These are phyloP conservation scores for Vigna mungo DNA, from an alignment of 306 rosid genomes.

Conservation along the genomic window DNA sequence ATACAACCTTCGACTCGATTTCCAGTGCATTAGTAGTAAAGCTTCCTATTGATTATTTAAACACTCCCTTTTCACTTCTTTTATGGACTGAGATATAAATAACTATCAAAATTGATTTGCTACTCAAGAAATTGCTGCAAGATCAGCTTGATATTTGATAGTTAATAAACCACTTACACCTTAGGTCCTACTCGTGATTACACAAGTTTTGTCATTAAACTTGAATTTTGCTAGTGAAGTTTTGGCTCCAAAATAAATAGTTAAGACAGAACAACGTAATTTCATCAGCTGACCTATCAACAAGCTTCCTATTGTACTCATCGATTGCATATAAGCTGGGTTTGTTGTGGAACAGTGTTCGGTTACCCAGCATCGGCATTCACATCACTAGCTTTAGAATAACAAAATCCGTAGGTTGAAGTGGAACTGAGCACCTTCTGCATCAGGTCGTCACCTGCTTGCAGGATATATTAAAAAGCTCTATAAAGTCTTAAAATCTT, in stretches of 20 bases:
- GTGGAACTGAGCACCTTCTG: slow-evolving; percentile 48
- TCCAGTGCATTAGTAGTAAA: no score
- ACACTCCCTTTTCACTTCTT: background rate
- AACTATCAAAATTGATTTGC: background rate
- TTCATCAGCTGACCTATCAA: slow-evolving; percentile 54
- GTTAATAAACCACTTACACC: slow-evolving; percentile 4
- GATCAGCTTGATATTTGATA: background rate
- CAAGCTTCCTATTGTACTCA: slow-evolving; percentile 4
- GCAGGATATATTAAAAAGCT: background rate
- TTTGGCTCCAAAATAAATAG: background rate
- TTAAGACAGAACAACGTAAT: slow-evolving; percentile 35
- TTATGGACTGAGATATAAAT: background rate
- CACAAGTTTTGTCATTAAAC: background rate
- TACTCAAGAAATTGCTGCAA: slow-evolving; percentile 26
- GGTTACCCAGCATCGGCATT: slow-evolving; percentile 52
- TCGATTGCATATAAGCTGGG: slow-evolving; percentile 48
- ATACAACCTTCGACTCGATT: slow-evolving; percentile 6
- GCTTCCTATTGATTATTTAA: background rate
- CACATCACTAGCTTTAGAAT: slow-evolving; percentile 46
- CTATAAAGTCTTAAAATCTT: no score
- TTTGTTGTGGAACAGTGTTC: slow-evolving; percentile 57
- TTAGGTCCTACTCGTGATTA: background rate
- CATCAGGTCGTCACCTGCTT: slow-evolving; percentile 49
- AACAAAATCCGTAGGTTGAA: slow-evolving; percentile 28
- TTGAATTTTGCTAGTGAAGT: background rate